These are phyloP conservation scores for Boletus insuetus DNA, from an alignment of 768 basidiomycete genomes.

Conservation along the genomic window DNA sequence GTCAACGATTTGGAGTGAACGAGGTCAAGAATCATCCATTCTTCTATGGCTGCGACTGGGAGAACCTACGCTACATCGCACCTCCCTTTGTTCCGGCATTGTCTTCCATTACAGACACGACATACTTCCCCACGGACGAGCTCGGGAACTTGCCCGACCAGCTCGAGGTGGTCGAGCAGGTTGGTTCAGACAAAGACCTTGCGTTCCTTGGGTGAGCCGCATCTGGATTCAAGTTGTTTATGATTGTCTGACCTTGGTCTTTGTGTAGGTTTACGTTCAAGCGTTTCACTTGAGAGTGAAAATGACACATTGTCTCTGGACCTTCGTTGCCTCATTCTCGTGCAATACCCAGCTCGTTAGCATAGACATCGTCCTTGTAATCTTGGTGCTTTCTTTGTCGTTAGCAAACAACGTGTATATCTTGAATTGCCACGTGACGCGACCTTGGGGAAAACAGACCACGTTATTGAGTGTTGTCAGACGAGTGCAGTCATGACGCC, in stretches of 20 bases:
- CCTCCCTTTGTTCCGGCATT: slow-evolving; percentile 95
- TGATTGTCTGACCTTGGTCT: background rate
- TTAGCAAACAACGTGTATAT: slow-evolving; percentile 18
- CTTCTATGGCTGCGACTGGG: slow-evolving; percentile 96
- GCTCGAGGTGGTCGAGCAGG: slow-evolving; percentile 56
- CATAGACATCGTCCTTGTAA: slow-evolving; percentile 29
- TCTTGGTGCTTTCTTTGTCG: slow-evolving; percentile 18
- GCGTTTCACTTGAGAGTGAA: slow-evolving; percentile 46
- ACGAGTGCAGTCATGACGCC: slow-evolving; percentile 57
- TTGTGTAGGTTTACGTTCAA: slow-evolving; percentile 78
- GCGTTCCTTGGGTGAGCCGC: slow-evolving; percentile 59
- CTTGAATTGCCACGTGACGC: slow-evolving; percentile 13
- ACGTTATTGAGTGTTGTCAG: background rate
- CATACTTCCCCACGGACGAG: slow-evolving; percentile 96
- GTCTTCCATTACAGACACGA: slow-evolving; percentile 89
- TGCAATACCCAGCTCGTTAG: slow-evolving; percentile 28
- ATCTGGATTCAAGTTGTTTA: background rate
- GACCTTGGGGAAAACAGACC: slow-evolving; percentile 1
- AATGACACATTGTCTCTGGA: background rate
- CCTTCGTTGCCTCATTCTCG: background rate
- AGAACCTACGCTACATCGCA: slow-evolving; percentile 84
- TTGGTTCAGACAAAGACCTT: slow-evolving; percentile 65
- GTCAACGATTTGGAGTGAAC: slow-evolving; percentile 69
- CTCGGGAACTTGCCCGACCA: slow-evolving; percentile 67
- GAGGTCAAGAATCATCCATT: slow-evolving; percentile 93